A percentile compares a stretch with the other conserved stretches of the same genome.
These are phyloP conservation scores for Phytophthora idaei DNA, from an alignment of 352 stramenopile genomes.

Conservation along the genomic window DNA sequence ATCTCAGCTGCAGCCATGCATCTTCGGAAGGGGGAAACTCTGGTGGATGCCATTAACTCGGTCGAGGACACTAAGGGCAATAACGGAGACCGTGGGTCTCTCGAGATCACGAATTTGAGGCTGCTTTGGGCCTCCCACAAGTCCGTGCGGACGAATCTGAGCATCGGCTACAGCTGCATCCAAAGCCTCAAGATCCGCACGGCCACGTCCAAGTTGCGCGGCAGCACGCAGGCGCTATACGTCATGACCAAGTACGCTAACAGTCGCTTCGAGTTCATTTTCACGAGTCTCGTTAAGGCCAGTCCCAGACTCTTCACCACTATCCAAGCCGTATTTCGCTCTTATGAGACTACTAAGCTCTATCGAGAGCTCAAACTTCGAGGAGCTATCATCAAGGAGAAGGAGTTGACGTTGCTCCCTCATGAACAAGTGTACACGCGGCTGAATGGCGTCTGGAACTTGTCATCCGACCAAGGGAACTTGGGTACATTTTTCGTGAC, in stretches of 20 bases:
- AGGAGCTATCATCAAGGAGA: constrained; percentile 92
- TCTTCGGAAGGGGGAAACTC: constrained; percentile 77
- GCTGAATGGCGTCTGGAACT: constrained; percentile 91
- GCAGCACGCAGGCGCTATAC: constrained; percentile 91
- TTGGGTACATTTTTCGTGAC: constrained; percentile 93
- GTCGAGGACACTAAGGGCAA: constrained; percentile 96
- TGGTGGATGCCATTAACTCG: constrained; percentile 93
- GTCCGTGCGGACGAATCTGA: constrained; percentile 84
- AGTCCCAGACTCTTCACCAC: constrained; percentile 93
- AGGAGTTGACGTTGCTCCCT: constrained; percentile 85
- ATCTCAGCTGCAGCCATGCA: constrained; percentile 62
- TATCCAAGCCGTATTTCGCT: constrained; percentile 91
- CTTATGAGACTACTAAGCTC: constrained; percentile 93
- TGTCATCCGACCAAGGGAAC: constrained; percentile 93
- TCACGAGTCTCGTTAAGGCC: constrained; percentile 93
- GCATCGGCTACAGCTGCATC: constrained; percentile 85
- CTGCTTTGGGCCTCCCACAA: constrained; percentile 93
- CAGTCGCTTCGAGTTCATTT: constrained; percentile 94
- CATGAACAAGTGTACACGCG: constrained; percentile 91
- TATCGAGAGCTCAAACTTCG: constrained; percentile 94
- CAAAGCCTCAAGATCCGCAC: constrained; percentile 91
- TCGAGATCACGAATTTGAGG: constrained; percentile 93
- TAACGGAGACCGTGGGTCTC: constrained; percentile 89
- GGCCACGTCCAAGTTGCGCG: constrained; percentile 89
- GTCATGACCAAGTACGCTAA: constrained; percentile 91